A percentile compares a stretch with the other conserved stretches of the same genome.
Evolutionary conservation across 2,329 filamentous ascomycete species (phyloP).

Genomic region (Penicillium crustosum): DNA sequence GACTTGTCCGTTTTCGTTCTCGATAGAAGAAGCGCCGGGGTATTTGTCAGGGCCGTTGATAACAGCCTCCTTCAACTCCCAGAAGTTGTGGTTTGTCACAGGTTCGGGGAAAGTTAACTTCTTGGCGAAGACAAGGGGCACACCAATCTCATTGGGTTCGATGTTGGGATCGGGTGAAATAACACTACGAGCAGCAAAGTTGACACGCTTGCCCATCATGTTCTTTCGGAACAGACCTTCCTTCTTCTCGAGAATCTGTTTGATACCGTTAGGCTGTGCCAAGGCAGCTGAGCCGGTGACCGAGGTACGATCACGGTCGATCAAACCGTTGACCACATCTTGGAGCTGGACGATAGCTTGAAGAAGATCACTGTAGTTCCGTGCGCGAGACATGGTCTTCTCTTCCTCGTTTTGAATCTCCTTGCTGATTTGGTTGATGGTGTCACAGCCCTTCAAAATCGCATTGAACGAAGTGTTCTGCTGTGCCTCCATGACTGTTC

Average conservation of each 20-base stretch:
- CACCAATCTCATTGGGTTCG: conserved; percentile 97
- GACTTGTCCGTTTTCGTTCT: conserved; percentile 92
- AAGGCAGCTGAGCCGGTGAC: conserved; percentile 74
- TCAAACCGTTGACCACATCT: conserved; percentile 85
- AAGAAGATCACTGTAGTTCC: conserved; percentile 74
- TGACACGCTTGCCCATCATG: conserved; percentile 99
- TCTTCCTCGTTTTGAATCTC: conserved; percentile 59
- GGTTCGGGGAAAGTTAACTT: conserved; percentile 97
- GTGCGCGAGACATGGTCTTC: conserved; percentile 49
- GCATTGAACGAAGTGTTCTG: conserved; percentile 86
- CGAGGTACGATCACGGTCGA: conserved; percentile 85
- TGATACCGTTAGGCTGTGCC: conserved; percentile 87
- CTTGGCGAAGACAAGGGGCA: conserved; percentile 94
- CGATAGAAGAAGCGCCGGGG: conserved; percentile 90
- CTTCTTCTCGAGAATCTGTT: conserved; percentile 97
- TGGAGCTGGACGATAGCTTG: conserved; percentile 81
- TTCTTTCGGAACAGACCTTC: conserved; percentile 98
- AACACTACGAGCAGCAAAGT: conserved; percentile 94
- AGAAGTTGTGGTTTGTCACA: conserved; percentile 95
- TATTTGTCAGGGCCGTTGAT: conserved; percentile 92
- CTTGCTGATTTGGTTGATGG: conserved; percentile 70
- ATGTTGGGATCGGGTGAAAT: conserved; percentile 98
- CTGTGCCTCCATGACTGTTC: conserved; percentile 80
- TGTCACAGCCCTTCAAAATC: conserved; percentile 73
- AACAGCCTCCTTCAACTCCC: conserved; percentile 91